phyloP scores from a whole-genome alignment of 805 yeast genomes.

The Saturnispora dispora region DNA sequence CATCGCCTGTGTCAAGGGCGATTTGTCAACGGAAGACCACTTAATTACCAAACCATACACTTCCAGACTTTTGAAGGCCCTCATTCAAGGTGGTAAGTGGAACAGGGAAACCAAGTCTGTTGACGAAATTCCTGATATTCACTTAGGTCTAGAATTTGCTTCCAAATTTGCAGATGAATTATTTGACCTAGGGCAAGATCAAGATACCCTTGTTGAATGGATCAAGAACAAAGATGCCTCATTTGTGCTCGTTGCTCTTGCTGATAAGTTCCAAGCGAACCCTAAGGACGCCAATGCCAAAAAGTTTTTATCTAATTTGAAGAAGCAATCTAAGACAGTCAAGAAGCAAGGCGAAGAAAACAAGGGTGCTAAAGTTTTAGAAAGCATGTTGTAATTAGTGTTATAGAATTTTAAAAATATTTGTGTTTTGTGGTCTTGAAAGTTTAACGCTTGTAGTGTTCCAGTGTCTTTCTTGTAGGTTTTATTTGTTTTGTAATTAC shows the following conservation, averaged over 20 bases:
- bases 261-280: slow-evolving; percentile 48
- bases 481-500: not conserved
- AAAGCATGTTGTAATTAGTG: slow-evolving; percentile 25
- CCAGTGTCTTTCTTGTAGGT: too few species aligned
- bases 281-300: slow-evolving; percentile 33
- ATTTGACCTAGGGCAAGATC: slow-evolving; percentile 43
- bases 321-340: slow-evolving; percentile 37
- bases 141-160: slow-evolving; percentile 54
- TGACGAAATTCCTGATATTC: slow-evolving; percentile 35
- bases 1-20: slow-evolving; percentile 54
- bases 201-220: slow-evolving; percentile 53
- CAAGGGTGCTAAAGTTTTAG: slow-evolving; percentile 55
- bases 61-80: slow-evolving; percentile 61
- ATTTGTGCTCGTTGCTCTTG: slow-evolving; percentile 73
- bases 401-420: not conserved
- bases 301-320: slow-evolving; percentile 45
- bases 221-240: slow-evolving; percentile 54
- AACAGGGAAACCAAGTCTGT: slow-evolving; percentile 50
- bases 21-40: slow-evolving; percentile 57
- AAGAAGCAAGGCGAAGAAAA: slow-evolving; percentile 35
- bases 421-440: not conserved
- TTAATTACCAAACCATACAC: slow-evolving; percentile 64
- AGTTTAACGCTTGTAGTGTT: too few species aligned
- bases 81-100: slow-evolving; percentile 84
- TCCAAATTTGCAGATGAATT: slow-evolving; percentile 34